A percentile compares a stretch with the other conserved stretches of the same genome.
These are phyloP conservation scores for Cyamopsis tetragonoloba DNA, from an alignment of 306 rosid genomes.

Conservation along the genomic window DNA sequence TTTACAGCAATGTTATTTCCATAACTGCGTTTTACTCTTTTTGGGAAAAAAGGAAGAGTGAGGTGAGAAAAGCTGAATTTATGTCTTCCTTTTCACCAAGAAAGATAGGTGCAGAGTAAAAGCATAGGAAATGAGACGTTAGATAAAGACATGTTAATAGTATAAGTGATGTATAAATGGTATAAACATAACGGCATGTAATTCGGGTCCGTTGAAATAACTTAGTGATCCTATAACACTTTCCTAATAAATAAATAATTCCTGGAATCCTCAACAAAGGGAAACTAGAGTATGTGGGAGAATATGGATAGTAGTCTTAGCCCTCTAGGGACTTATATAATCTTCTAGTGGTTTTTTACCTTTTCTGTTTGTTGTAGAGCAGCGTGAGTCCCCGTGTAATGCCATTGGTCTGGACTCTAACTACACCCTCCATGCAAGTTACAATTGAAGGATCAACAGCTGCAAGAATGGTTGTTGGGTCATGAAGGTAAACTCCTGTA, in stretches of 20 bases:
- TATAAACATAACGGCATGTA: neutral
- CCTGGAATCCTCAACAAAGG: neutral
- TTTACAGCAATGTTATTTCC: neutral
- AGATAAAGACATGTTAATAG: neutral
- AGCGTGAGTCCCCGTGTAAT: slow-evolving; percentile 83
- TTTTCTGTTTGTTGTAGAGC: slow-evolving; percentile 70
- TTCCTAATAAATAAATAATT: neutral
- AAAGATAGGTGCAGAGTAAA: neutral
- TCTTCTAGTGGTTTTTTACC: slow-evolving; percentile 37
- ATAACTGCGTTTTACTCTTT: neutral
- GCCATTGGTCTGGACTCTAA: slow-evolving; percentile 90
- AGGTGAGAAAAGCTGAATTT: neutral
- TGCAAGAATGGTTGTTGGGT: slow-evolving; percentile 73
- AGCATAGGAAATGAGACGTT: neutral
- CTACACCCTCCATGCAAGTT: slow-evolving; percentile 72
- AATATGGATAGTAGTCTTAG: neutral
- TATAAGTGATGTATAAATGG: neutral
- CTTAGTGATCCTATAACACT: neutral
- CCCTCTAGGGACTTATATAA: neutral
- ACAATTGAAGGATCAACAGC: slow-evolving; percentile 74
- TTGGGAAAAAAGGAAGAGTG: neutral
- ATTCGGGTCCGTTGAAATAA: neutral
- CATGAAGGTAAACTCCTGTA: slow-evolving; percentile 93
- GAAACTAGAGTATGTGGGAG: neutral
- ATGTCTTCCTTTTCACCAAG: neutral